Base-by-base conservation (phyloP, 768 basidiomycete species). In the Suillus americanus region DNA sequence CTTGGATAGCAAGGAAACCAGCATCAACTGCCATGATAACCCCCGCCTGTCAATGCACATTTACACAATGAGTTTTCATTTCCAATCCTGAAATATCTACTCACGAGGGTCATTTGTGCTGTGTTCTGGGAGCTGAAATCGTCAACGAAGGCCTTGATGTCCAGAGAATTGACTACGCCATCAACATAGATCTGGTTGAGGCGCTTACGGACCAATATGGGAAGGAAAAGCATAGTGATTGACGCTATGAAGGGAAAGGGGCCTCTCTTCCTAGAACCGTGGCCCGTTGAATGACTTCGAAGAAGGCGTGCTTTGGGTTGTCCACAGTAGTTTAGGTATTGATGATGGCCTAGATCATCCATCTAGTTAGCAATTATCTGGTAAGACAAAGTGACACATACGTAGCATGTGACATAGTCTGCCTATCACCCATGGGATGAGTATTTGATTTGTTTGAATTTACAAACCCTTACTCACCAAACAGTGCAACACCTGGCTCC, bases 281-380 rank as follows among this genome's bases (percentile, higher is more conserved):
- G 48, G 14, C 48, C 48, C 48, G 0, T 50, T 50, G 48, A 50
- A 28, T 62, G 61, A 13, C 4, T 37, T n/a, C 10, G 46, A 0
- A 62, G 5, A 33, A 62, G 38, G 13, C 48, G n/a, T 13, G 45
- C 61, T 62, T 62, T 48, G 5, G 48, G n/a, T 50, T 50, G 61
- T 13, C 61, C 35, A 23, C 8, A 62, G 28, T n/a, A 23, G 46
- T 62, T n/a, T 2, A 62, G 45, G 46, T 35, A 62, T 18, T 35
- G 61, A 20, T 25, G 18, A 20, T 62, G 61, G 0, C 20, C 48
- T 62, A 16, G 3, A 23, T 0, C 1, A 0, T 48, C 28, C 1
- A 0, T 48, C 28, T 48, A 25, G 3, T 61, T 10, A 48, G 61
- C 8, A 28, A 37, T 10, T 5, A 48, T 12, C 37, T 13, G 45